Base-by-base conservation (phyloP, 2,329 filamentous ascomycete genomes). In the Aspergillus sp. region DNA sequence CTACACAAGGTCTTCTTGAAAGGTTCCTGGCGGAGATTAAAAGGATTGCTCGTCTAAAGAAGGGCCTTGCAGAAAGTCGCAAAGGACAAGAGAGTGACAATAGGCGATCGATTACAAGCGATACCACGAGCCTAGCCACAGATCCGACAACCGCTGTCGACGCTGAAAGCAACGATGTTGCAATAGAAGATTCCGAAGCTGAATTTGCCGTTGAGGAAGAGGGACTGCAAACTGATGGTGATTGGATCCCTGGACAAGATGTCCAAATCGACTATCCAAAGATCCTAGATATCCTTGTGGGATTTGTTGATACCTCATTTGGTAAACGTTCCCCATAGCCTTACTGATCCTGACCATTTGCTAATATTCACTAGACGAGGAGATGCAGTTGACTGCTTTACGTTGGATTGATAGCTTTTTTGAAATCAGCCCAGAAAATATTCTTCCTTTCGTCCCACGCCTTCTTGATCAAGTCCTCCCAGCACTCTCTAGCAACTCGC, bases 231-330 rank as follows among this genome's bases (percentile, higher is more conserved):
- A 87, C 84, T 45, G 93, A 96, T 66, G 93, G 93, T 59, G 95
- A 98, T 70, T 99, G 93, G 92, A 88, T 98, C 46, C 96, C 96
- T 0, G 95, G 96, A 1, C 95, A 99, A 75, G 95, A 99, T 73
- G 92, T 97, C 7, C 89, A 96, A 58, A 90, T 99, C 61, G 93
- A 98, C 74, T 91, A 96, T 74, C 87, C 90, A 59, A 91, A 89
- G 64, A 96, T 99, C 37, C 78, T 99, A 48, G 90, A 96, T 66
- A 99, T 98, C 54, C 77, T 99, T 43, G 92, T 96, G 2, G 87
- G 88, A 12, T 97, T 95, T 62, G 82, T 99, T 45, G 90, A 96
- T 67, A 90, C 91, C 17, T 89, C 90, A 3, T 80, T 89, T 66
- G 90, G 90, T 91, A 68, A 66, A 62, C 9, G 9, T 31, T 11